Evolutionary conservation across 371 early-diverging fungal species (phyloP), one percentile per base, ranked within the genome.

Genomic region (Saksenaea vasiformis): DNA sequence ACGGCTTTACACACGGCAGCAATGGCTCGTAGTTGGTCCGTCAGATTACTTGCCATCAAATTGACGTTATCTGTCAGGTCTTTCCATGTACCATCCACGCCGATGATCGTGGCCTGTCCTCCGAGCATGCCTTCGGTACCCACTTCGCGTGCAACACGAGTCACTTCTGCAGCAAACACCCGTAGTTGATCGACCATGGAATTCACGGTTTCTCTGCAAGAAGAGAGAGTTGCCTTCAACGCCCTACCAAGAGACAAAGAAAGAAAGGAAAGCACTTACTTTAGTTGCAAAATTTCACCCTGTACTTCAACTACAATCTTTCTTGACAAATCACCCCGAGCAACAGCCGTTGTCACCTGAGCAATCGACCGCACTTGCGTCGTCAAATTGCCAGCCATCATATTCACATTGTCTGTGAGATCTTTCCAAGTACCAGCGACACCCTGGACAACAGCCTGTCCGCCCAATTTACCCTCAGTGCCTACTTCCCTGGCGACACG

Each of bases 1-100:
- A 87, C 80, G 0, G 87, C 87, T 26, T 73, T 86, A 3, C 77
- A 79, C 24, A 86, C 87, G 0, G 60, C 68, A 9, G 85, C 85
- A 58, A 86, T 86, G 11, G 72, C 74, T 34, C 69, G 69, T 10
- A 86, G 78, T 61, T 87, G 87, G 27, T 76, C 71, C 2, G 87
- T 86, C 14, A 86, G 56, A 36, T 86, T 86, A 59, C 73, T 57
- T 0, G 87, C 85, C 87, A 86, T 59, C 68, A 76, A 73, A 41
- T 86, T 86, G 57, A 86, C 83, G 60, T 82, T 86, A 34, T 83
- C 80, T 1, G 88, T 84, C 26, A 86, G 70, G 26, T 80, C 83
- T 55, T 79, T 81, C 86, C 86, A 86, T 0, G 78, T 82, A 5
- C 86, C 86, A 38, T 64, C 80, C 8, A 83, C 82, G n/a, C 69